phyloP scores from a whole-genome alignment of 768 basidiomycete species.

The Serpula lacrymans region DNA sequence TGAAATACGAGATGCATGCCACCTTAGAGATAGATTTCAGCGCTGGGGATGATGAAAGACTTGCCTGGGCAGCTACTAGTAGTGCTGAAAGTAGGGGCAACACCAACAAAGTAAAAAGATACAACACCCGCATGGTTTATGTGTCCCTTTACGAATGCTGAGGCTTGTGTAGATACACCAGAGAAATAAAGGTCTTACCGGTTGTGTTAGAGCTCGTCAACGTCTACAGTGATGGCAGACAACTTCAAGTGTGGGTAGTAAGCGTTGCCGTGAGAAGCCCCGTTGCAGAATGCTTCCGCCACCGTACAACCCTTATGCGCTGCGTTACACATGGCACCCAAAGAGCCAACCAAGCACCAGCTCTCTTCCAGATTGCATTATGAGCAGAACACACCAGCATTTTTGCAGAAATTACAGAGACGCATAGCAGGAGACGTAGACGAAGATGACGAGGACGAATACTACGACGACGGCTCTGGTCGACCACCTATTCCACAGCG shows the following conservation, averaged over 20 bases:
- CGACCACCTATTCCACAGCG: conserved; percentile 71
- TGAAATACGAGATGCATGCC: neutral
- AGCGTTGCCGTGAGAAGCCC: too few relatives aligned
- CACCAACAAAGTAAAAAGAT: conserved; percentile 30
- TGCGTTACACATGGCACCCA: conserved; percentile 33
- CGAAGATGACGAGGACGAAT: conserved; percentile 47
- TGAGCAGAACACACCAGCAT: conserved; percentile 55
- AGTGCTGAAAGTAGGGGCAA: conserved; percentile 23
- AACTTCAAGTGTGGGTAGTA: too few relatives aligned
- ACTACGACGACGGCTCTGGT: conserved; percentile 62
- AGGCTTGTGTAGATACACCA: too few relatives aligned
- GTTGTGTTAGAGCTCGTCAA: too few relatives aligned
- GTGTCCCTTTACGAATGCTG: too few relatives aligned
- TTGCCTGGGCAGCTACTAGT: conserved; percentile 23
- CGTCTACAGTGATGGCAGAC: too few relatives aligned
- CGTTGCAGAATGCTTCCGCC: too few relatives aligned
- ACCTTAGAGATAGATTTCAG: too few relatives aligned
- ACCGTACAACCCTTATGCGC: too few relatives aligned
- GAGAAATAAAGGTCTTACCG: too few relatives aligned
- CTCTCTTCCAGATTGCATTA: conserved; percentile 71
- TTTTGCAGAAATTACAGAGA: conserved; percentile 64
- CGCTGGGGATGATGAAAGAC: neutral
- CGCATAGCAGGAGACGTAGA: conserved; percentile 51
- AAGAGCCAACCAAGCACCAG: conserved; percentile 69
- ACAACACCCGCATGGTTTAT: conserved; percentile 24